Evolutionary conservation across 495 filamentous ascomycete species (phyloP), one percentile per base, ranked within the genome.

Genomic region (Annulohypoxylon maeteangense): DNA sequence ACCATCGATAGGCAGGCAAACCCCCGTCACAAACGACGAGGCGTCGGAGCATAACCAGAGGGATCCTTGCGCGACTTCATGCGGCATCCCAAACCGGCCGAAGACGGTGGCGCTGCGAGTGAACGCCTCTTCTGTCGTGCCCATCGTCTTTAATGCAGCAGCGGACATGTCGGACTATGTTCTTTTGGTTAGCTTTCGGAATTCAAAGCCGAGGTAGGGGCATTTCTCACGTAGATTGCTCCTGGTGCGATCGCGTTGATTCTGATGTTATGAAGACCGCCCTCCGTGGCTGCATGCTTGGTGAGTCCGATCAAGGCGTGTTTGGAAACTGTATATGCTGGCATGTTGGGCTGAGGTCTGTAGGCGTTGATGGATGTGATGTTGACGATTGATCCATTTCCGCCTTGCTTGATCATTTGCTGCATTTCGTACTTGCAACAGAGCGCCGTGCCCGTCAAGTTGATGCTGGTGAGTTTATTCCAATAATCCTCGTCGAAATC

Each of bases 241-340:
- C 91, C 91, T 0, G 92, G 92, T 1, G 91, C 90, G 53, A 94
- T 89, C 25, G 88, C 86, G 70, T 93, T 94, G 67, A 88, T 87
- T 7, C 91, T 80, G 64, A 94, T 89, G 68, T 88, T 82, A 3
- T 89, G 80, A 0, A 90, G 88, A 0, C 87, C 91, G 27, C 93
- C 83, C 70, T 93, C 91, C 12, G 91, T 86, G 1, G 92, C 91
- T 12, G 93, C 80, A 65, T 92, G 90, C 69, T 87, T 89, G 3
- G 88, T 85, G 31, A 94, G 77, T 68, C 92, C 90, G 42, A 79
- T 76, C 2, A 80, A 83, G n/a, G 89, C 90, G 12, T 89, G 87
- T 79, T 93, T 93, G 44, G 87, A 89, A 10, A 89, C 87, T 0
- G 87, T 87, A 80, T 94, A 94, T 36, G 86, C 90, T 87, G 8